Evolutionary conservation across 345 rosid species (phyloP), one percentile per base, ranked within the genome.

Genomic region (Citrus reticulata): DNA sequence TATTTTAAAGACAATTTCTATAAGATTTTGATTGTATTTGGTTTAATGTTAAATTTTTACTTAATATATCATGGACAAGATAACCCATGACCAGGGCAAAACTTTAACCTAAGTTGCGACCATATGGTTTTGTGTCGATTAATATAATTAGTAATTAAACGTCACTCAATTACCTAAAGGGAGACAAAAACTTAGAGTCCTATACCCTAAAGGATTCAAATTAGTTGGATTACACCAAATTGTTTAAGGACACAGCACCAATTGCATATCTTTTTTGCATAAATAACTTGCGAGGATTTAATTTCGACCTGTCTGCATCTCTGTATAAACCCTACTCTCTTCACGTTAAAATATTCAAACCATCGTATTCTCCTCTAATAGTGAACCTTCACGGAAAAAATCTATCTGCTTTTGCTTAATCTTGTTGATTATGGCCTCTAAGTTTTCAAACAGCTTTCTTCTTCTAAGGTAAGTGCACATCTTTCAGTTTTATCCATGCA

Each of bases 371-470:
- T 34, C 25, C 76, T 58, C 51, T 46, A 46, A 22, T 30, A 25
- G 0, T 25, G 7, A 70, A 11, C 19, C 46, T 35, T 35, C 17
- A 24, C 54, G 10, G 7, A 80, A 78, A 32, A 11, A 46, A 22
- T 61, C 65, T 22, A 7, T 24, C 17, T 39, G 7, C 9, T 16
- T 37, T 20, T 39, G 10, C 49, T 42, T 6, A 6, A 10, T 30
- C 37, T 40, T 22, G 4, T 30, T 42, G 70, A 1, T 76, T 46
- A 81, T 83, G 84, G 77, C 42, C 19, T 34, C 80, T 4, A 81
- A 76, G 77, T 51, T 79, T 69, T 71, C 58, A 29, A 80, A 24
- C 30, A 77, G 54, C 77, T 58, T 81, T 66, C 79, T 75, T 22
- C 79, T 78, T 51, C 40, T 78, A 77, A 65, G 83, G 74, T 70